Evolutionary conservation across 2,329 filamentous ascomycete species (phyloP), one percentile per base, ranked within the genome.

Genomic region (Emergomyces africanus): DNA sequence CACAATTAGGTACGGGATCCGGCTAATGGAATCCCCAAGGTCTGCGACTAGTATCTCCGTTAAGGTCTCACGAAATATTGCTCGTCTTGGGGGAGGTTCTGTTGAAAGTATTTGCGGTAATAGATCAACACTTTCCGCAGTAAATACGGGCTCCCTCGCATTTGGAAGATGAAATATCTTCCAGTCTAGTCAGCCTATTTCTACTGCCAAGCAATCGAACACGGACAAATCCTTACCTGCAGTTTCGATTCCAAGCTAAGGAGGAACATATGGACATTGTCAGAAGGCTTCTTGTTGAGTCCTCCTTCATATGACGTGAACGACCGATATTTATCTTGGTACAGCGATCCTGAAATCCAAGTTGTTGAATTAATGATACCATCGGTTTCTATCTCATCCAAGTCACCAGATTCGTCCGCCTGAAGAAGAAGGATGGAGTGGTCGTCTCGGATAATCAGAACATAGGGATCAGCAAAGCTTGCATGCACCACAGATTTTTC

Each of bases 281-380:
- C 76, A 25, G 71, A 65, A 50, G 62, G 54, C 30, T 59, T 64
- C 57, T 57, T 64, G 50, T 41, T 66, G 44, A 55, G 66, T 23
- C 41, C 58, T 57, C 64, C 59, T 41, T 59, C 59, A 69, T 66
- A 5, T 64, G 61, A 67, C 57, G 78, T 69, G 71, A 89, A 84
- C 62, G 82, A 67, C 5, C 82, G 80, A 18, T 74, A 73, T 1
- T 74, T 78, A 65, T 91, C 88, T n/a, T 80, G 78, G 70, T 96
- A 97, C 0, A 97, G 74, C 66, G 88, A 95, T 10, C 89, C 91
- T 2, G 89, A 88, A 6, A 86, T 76, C 89, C 94, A 96, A 68
- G 87, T 89, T 1, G 81, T 85, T 1, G 80, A 73, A 2, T 86
- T 75, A 0, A 80, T 66, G 9, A 79, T 76, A 33, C 85, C 83